Conservation (phyloP, 805 yeast genomes). For the Zygosaccharomyces lentus region DNA sequence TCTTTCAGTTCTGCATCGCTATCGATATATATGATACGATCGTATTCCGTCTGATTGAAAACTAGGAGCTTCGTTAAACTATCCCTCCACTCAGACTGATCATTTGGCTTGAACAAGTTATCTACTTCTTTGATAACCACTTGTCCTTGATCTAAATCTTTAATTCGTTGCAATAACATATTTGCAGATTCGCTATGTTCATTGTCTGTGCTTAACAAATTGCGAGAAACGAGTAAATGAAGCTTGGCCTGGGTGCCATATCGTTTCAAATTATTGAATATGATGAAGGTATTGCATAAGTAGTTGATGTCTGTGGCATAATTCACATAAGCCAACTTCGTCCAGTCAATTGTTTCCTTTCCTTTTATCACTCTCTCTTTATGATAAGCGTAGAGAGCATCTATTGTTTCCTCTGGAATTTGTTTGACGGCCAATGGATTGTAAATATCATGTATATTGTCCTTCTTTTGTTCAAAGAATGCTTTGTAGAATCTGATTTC, state of each 20-base stretch:
- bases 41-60: conserved; percentile 47
- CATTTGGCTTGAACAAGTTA: conserved; percentile 21
- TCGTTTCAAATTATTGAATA: conserved; percentile 39
- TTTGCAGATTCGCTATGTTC: conserved; percentile 11
- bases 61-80: conserved; percentile 54
- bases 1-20: conserved; percentile 46
- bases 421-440: conserved; percentile 32
- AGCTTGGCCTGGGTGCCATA: conserved; percentile 42
- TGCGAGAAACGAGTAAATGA: conserved; percentile 41
- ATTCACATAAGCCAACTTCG: conserved; percentile 51
- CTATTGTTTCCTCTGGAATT: conserved; percentile 27
- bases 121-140: conserved; percentile 28
- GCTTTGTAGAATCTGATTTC: conserved; percentile 29
- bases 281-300: conserved; percentile 49
- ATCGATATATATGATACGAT: conserved; percentile 54
- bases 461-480: conserved; percentile 27
- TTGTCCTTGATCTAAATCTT: conserved; percentile 19
- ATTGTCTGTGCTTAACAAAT: conserved; percentile 24
- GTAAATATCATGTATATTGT: conserved; percentile 21
- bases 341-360: conserved; percentile 37
- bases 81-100: conserved; percentile 42
- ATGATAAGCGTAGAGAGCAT: conserved; percentile 18
- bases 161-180: conserved; percentile 9
- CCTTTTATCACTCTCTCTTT: conserved; percentile 12
- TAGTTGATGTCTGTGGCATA: conserved; percentile 54